Base-by-base conservation (phyloP, 139 green algal species). In the Penium margaritaceum region DNA sequence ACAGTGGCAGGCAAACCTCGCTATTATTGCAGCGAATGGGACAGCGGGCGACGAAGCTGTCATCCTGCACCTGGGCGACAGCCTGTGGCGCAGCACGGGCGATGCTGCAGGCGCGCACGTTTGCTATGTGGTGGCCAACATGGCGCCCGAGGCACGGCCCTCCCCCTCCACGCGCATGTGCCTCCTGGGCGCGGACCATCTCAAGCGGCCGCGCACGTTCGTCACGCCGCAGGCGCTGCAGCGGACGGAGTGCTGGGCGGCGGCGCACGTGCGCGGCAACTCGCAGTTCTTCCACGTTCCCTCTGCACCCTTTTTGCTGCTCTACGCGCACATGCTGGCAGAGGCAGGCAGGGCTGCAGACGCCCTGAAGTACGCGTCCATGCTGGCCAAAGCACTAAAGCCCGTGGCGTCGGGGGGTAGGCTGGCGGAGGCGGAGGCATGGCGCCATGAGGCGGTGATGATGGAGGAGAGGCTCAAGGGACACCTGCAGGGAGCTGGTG, bases 191-290 rank as follows among this genome's bases (percentile, higher is more conserved):
- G 74, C 67, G 0, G 83, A 91, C 33, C 81, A 85, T 29, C 35
- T 38, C 6, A 41, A 35, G 44, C 29, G 65, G 3, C 77, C 82
- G 12, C 63, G 82, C 15, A 84, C 71, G 35, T 87, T 84, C 62
- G 77, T 74, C 30, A 74, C 62, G 0, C 15, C 41, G 47, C 35
- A 72, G 0, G 47, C 79, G 1, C 72, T 85, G 5, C 74, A 81
- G 64, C 78, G 86, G 12, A 92, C 85, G 2, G 90, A 95, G 81
- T 55, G 92, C 19, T 85, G 88, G 1, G 87, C 91, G 72, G 91
- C 87, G 83, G 78, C 86, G 2, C 70, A 67, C 6, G 63, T 67
- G 0, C 55, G 70, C n/a, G 87, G 85, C 30, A 85, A 85, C 41
- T 24, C 79, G 36, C 79, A 84, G 64, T 60, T 44, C 19, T 36